A percentile compares a stretch with the other conserved stretches of the same genome.
Conservation (phyloP, 2,329 filamentous ascomycete genomes). For the Purpureocillium lavendulum region DNA sequence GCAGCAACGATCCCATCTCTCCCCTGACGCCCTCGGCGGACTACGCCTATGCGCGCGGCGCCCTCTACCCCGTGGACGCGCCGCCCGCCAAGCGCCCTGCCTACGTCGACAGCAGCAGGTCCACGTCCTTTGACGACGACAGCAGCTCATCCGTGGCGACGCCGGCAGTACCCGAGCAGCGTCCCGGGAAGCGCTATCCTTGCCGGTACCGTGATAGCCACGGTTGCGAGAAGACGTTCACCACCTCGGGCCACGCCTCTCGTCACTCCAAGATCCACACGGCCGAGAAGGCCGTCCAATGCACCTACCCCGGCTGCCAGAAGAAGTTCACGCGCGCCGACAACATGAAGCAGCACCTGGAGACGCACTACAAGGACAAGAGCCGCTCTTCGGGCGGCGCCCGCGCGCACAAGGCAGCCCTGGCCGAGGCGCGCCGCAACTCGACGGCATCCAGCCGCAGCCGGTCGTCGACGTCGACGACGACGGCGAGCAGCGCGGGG, state of each 20-base stretch:
- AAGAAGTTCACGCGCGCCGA: slow-evolving; percentile 77
- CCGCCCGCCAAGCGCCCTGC: slow-evolving; percentile 30
- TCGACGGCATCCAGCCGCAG: slow-evolving; percentile 21
- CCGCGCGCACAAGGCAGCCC: slow-evolving; percentile 21
- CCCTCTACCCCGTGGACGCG: slow-evolving; percentile 28
- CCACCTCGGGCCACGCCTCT: slow-evolving; percentile 77
- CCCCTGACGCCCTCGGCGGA: slow-evolving; percentile 46
- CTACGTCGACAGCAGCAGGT: slow-evolving; percentile 34
- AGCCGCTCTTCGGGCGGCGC: slow-evolving; percentile 31
- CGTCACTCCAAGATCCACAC: slow-evolving; percentile 80
- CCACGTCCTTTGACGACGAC: slow-evolving; percentile 45
- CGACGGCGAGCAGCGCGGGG: slow-evolving; percentile 2
- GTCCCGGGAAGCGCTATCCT: slow-evolving; percentile 59
- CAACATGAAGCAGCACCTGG: slow-evolving; percentile 81
- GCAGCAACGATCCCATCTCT: slow-evolving; percentile 40
- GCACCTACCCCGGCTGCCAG: slow-evolving; percentile 60
- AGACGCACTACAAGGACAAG: slow-evolving; percentile 65
- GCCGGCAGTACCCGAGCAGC: slow-evolving; percentile 30
- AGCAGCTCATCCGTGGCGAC: slow-evolving; percentile 22
- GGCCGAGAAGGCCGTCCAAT: slow-evolving; percentile 67
- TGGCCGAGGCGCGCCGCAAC: slow-evolving; percentile 23
- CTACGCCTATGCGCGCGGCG: slow-evolving; percentile 29
- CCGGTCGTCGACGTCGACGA: slow-evolving; percentile 16
- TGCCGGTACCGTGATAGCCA: slow-evolving; percentile 65
- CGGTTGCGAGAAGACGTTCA: slow-evolving; percentile 71